These are phyloP conservation scores for Podila minutissima DNA, from an alignment of 192 early-diverging fungal genomes.

Conservation along the genomic window DNA sequence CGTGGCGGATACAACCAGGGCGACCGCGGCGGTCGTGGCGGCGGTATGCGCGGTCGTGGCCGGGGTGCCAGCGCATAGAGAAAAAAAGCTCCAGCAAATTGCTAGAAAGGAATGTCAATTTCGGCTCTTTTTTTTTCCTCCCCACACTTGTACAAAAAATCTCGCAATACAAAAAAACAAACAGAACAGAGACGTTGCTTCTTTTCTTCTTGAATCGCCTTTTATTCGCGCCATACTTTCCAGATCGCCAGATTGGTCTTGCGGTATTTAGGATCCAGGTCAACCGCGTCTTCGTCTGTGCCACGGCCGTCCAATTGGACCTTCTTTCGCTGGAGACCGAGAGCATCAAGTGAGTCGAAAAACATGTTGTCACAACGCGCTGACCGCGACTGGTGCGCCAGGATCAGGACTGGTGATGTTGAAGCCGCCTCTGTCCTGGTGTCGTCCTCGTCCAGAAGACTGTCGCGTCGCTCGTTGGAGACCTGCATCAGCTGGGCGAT, in stretches of 20 bases:
- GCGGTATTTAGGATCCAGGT: slow-evolving; percentile 28
- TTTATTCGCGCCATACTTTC: slow-evolving; percentile 38
- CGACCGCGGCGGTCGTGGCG: slow-evolving; percentile 45
- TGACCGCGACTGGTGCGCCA: slow-evolving; percentile 51
- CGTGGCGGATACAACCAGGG: slow-evolving; percentile 50
- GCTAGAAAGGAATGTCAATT: neutral
- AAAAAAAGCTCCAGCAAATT: slow-evolving; percentile 1
- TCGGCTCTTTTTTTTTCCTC: neutral
- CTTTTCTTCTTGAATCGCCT: neutral
- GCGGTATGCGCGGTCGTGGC: slow-evolving; percentile 40
- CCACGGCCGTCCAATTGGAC: slow-evolving; percentile 9
- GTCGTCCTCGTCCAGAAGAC: slow-evolving; percentile 11
- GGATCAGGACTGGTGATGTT: slow-evolving; percentile 29
- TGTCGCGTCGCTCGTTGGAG: slow-evolving; percentile 15
- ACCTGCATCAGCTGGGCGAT: slow-evolving; percentile 30
- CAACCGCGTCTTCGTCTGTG: slow-evolving; percentile 20
- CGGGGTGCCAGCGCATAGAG: slow-evolving; percentile 45
- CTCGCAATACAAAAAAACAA: slow-evolving; percentile 18
- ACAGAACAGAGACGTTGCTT: neutral
- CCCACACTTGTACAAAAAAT: slow-evolving; percentile 6
- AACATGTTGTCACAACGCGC: slow-evolving; percentile 44
- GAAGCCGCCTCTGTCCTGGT: neutral
- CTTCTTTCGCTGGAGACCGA: slow-evolving; percentile 31
- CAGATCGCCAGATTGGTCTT: slow-evolving; percentile 33
- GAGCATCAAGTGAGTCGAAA: slow-evolving; percentile 37